A percentile compares a stretch with the other conserved stretches of the same genome.
Conservation (phyloP, 129 eudicot species). For the Flaveria ramosissima region DNA sequence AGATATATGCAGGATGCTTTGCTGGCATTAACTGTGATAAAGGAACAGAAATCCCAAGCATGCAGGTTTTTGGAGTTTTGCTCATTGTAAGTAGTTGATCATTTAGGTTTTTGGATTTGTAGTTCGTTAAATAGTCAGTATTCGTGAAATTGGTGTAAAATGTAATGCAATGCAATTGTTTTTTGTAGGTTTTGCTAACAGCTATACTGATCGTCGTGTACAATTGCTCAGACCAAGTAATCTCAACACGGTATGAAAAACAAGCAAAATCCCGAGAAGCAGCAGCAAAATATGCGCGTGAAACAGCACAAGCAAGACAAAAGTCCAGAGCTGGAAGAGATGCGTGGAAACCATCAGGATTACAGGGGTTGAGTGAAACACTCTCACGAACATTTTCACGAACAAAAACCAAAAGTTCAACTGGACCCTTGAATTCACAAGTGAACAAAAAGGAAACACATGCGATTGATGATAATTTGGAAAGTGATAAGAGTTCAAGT, state of each 20-base stretch:
- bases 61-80: conserved; percentile 72
- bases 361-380: conserved; percentile 45
- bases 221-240: conserved; percentile 93
- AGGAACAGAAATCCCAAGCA: conserved; percentile 71
- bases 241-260: conserved; percentile 69
- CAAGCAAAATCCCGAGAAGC: conserved; percentile 90
- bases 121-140: not conserved
- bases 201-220: conserved; percentile 70
- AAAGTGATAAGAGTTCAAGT: conserved; percentile 56
- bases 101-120: not conserved
- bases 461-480: conserved; percentile 54
- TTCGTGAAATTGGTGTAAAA: not conserved
- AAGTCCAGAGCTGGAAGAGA: conserved; percentile 75
- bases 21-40: conserved; percentile 67
- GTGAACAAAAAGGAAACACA: conserved; percentile 50
- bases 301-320: conserved; percentile 81
- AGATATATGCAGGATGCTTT: conserved; percentile 68
- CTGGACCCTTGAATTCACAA: conserved; percentile 24
- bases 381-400: conserved; percentile 62
- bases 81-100: conserved; percentile 69
- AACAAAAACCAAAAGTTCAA: conserved; percentile 40
- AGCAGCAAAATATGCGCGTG: conserved; percentile 80
- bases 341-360: conserved; percentile 56
- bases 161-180: not conserved
- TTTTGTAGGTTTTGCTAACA: conserved; percentile 62